Conservation (phyloP, 2,329 filamentous ascomycete species). For the Diaporthe velutina region DNA sequence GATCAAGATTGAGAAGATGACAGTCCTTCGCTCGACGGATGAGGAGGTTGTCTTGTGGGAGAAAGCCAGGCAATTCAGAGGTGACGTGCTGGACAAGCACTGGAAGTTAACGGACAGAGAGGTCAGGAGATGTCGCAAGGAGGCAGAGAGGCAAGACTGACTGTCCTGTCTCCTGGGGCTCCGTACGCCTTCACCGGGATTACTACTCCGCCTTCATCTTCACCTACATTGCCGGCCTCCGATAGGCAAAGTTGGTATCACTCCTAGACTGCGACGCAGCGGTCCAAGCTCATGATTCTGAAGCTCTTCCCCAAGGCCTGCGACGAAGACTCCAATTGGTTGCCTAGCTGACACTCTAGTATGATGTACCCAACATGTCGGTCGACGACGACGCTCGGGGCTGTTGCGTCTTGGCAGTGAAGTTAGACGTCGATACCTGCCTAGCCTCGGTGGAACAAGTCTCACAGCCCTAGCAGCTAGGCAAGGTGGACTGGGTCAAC, state of each 20-base stretch:
- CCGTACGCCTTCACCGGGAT: background rate
- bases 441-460: background rate
- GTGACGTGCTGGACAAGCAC: constrained; percentile 62
- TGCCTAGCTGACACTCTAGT: background rate
- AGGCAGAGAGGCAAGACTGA: constrained; percentile 53
- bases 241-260: background rate
- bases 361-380: too few relatives aligned
- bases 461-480: background rate
- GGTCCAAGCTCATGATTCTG: background rate
- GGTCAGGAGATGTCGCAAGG: constrained; percentile 63
- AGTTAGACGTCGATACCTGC: background rate
- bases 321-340: background rate
- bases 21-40: constrained; percentile 63
- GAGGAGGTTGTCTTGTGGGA: constrained; percentile 72
- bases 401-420: background rate
- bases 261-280: background rate
- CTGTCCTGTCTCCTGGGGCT: background rate
- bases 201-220: background rate
- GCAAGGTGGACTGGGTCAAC: background rate
- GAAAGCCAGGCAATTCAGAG: constrained; percentile 63
- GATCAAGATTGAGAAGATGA: constrained; percentile 65
- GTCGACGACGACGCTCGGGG: background rate
- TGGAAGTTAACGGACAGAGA: constrained; percentile 67
- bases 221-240: background rate
- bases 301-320: background rate